phyloP scores from a whole-genome alignment of 768 basidiomycete genomes.

The Pleurotus salmoneostramineus region DNA sequence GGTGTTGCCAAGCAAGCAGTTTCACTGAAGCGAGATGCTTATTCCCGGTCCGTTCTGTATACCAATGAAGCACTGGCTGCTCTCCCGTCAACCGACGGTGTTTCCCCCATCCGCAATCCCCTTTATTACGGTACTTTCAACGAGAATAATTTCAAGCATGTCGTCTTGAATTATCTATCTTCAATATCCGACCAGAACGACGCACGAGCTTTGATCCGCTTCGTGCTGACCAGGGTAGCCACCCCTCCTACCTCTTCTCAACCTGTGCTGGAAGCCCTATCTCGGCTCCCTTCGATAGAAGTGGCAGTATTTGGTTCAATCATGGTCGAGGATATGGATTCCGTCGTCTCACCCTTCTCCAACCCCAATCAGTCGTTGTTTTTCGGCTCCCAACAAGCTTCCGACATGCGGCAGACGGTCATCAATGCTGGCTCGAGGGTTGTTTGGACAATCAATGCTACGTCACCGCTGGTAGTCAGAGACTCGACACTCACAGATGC shows the following conservation, averaged over 20 bases:
- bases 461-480: constrained; percentile 44
- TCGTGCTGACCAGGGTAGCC: constrained; percentile 35
- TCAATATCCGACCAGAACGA: constrained; percentile 43
- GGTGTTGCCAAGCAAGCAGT: constrained; percentile 45
- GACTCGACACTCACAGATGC: constrained; percentile 42
- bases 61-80: constrained; percentile 47
- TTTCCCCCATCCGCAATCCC: constrained; percentile 33
- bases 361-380: constrained; percentile 47
- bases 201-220: constrained; percentile 45
- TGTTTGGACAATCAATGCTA: constrained; percentile 50
- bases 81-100: constrained; percentile 23
- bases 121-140: constrained; percentile 50
- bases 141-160: constrained; percentile 43
- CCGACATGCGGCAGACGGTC: constrained; percentile 50
- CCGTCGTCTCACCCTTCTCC: constrained; percentile 47
- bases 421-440: constrained; percentile 35
- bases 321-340: constrained; percentile 40
- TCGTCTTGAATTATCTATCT: constrained; percentile 51
- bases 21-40: constrained; percentile 37
- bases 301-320: constrained; percentile 63
- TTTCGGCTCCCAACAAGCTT: constrained; percentile 53
- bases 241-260: constrained; percentile 36
- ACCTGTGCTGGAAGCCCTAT: constrained; percentile 33
- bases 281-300: constrained; percentile 49
- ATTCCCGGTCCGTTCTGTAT: constrained; percentile 48